These are phyloP conservation scores for Clonostachys rosea DNA, from an alignment of 2,329 filamentous ascomycete species.

Conservation along the genomic window DNA sequence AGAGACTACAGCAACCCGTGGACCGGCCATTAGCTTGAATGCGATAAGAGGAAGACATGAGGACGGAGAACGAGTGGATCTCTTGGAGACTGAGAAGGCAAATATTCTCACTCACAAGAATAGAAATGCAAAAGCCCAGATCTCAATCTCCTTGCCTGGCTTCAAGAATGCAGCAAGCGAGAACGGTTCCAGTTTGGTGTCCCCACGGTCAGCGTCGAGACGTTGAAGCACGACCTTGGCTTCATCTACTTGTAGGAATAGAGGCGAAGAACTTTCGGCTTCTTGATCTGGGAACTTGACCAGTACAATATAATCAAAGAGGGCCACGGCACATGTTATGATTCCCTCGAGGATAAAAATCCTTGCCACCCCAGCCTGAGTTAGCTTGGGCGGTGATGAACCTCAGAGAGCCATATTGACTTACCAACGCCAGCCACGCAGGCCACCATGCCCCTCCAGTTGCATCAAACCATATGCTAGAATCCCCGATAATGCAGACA, in stretches of 20 bases:
- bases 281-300: constrained; percentile 11
- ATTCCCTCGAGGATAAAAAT: constrained; percentile 15
- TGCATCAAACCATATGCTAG: constrained; percentile 12
- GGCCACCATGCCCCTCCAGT: constrained; percentile 9
- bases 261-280: not conserved
- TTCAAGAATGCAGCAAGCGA: constrained; percentile 3
- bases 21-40: too few relatives aligned
- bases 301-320: constrained; percentile 19
- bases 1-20: too few relatives aligned
- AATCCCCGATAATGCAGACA: constrained; percentile 13
- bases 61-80: too few relatives aligned
- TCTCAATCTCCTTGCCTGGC: constrained; percentile 5
- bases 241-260: constrained; percentile 4
- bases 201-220: constrained; percentile 7
- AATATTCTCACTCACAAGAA: constrained; percentile 2
- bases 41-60: too few relatives aligned
- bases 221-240: constrained; percentile 5
- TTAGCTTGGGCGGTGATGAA: too few relatives aligned
- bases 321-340: constrained; percentile 22
- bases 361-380: too few relatives aligned
- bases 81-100: too few relatives aligned
- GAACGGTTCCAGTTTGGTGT: constrained; percentile 5
- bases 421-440: constrained; percentile 12
- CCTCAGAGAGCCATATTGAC: too few relatives aligned
- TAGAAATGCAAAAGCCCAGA: constrained; percentile 7